Evolutionary conservation across 768 basidiomycete genomes (phyloP).

Genomic region (Jaapia argillacea): DNA sequence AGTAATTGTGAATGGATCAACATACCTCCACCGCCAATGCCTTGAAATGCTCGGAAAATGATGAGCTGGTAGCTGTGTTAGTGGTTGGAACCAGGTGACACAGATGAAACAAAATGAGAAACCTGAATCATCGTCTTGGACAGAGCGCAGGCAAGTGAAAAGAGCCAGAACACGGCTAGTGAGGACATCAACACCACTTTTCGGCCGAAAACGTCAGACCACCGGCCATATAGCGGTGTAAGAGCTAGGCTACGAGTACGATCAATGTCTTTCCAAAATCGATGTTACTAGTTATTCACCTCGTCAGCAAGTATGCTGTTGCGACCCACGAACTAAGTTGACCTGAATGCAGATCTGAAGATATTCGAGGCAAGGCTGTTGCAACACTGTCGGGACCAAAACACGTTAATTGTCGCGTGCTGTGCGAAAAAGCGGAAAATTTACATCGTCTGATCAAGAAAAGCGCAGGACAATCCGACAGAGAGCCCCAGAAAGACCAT

Average conservation of each 20-base stretch:
- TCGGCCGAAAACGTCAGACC: constrained; percentile 14
- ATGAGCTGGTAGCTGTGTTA: constrained; percentile 6
- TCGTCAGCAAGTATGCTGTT: constrained; percentile 10
- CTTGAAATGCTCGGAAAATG: constrained; percentile 11
- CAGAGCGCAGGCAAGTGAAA: constrained; percentile 11
- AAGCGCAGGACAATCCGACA: constrained; percentile 9
- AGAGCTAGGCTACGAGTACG: not conserved
- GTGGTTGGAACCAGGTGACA: not conserved
- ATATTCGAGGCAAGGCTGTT: constrained; percentile 11
- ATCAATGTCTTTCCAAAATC: not conserved
- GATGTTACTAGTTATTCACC: not conserved
- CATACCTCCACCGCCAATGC: constrained; percentile 3
- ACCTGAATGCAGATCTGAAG: constrained; percentile 10
- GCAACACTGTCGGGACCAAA: constrained; percentile 6
- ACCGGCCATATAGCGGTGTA: constrained; percentile 11
- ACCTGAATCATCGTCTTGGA: constrained; percentile 9
- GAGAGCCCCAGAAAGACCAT: constrained; percentile 11
- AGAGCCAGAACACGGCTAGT: constrained; percentile 8
- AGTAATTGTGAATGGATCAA: not conserved
- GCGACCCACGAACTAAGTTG: constrained; percentile 9
- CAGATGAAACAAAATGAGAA: not conserved
- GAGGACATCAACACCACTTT: constrained; percentile 8
- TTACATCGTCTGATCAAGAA: constrained; percentile 13
- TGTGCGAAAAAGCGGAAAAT: constrained; percentile 1
- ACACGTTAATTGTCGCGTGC: too few species aligned